A percentile compares a stretch with the other conserved stretches of the same genome.
Conservation (phyloP, 1,284 basidiomycete genomes). For the Ceratorhiza oryzae-sativae region DNA sequence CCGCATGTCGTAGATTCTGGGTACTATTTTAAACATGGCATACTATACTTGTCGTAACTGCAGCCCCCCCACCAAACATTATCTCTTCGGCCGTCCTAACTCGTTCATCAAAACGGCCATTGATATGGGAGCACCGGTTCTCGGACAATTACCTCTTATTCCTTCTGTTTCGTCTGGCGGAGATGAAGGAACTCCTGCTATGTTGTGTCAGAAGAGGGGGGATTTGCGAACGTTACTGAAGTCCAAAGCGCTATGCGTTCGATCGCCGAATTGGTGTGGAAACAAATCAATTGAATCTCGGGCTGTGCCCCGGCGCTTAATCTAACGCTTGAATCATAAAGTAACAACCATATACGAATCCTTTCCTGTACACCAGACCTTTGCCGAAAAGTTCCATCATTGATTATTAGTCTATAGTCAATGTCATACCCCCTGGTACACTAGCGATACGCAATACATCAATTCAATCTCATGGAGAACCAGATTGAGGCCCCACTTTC, state of each 20-base stretch:
- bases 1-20: conserved; percentile 69
- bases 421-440: no score
- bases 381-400: no score
- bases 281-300: not conserved
- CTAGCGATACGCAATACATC: not conserved
- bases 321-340: not conserved
- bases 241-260: conserved; percentile 55
- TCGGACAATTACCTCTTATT: conserved; percentile 88
- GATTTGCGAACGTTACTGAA: not conserved
- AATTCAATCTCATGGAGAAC: conserved; percentile 22
- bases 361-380: not conserved
- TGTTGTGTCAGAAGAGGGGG: conserved; percentile 47
- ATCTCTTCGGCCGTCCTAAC: conserved; percentile 80
- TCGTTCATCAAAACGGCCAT: conserved; percentile 71
- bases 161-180: conserved; percentile 77
- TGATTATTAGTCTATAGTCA: no score
- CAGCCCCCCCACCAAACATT: conserved; percentile 60
- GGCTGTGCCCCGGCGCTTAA: conserved; percentile 25
- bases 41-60: conserved; percentile 88
- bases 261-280: conserved; percentile 57
- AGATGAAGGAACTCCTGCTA: conserved; percentile 74
- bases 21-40: conserved; percentile 90
- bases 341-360: no score
- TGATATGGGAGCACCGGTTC: conserved; percentile 67
- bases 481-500: conserved; percentile 6